Evolutionary conservation across 139 green algal genomes (phyloP).

Genomic region (Deuterostichococcus epilithicus): DNA sequence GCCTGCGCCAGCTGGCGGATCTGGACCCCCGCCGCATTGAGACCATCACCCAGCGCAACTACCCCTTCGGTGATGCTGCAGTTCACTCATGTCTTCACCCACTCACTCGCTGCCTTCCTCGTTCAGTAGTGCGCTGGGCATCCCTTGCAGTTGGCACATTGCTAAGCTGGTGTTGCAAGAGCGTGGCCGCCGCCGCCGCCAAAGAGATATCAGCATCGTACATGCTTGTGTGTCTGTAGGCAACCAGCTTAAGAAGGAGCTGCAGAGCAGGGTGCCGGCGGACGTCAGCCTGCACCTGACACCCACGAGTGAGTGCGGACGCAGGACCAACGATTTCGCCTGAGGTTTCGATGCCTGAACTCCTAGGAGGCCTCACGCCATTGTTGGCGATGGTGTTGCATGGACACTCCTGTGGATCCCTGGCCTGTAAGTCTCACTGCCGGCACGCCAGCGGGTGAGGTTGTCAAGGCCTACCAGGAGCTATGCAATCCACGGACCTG

Average conservation of each 20-base stretch:
- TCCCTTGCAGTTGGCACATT: neutral
- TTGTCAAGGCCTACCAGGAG: constrained; percentile 25
- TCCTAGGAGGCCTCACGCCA: constrained; percentile 5
- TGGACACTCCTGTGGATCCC: neutral
- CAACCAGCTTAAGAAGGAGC: constrained; percentile 39
- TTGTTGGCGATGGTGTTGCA: constrained; percentile 8
- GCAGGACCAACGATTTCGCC: neutral
- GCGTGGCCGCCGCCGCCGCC: neutral
- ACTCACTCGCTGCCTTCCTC: neutral
- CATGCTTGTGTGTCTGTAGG: constrained; percentile 22
- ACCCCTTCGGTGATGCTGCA: constrained; percentile 60
- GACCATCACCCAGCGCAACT: constrained; percentile 45
- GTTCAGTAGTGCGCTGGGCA: neutral
- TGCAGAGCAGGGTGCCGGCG: constrained; percentile 36
- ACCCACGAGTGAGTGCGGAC: constrained; percentile 13
- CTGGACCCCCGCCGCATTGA: constrained; percentile 60
- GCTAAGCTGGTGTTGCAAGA: neutral
- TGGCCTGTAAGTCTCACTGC: neutral
- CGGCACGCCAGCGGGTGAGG: neutral
- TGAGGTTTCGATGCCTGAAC: neutral
- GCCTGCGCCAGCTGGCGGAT: constrained; percentile 30
- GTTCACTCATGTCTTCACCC: neutral
- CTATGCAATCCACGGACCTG: no score
- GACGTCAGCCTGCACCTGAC: constrained; percentile 24
- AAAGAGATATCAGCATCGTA: neutral